Conservation (phyloP, 2,329 filamentous ascomycete species). For the Calonectria multiphialidica region DNA sequence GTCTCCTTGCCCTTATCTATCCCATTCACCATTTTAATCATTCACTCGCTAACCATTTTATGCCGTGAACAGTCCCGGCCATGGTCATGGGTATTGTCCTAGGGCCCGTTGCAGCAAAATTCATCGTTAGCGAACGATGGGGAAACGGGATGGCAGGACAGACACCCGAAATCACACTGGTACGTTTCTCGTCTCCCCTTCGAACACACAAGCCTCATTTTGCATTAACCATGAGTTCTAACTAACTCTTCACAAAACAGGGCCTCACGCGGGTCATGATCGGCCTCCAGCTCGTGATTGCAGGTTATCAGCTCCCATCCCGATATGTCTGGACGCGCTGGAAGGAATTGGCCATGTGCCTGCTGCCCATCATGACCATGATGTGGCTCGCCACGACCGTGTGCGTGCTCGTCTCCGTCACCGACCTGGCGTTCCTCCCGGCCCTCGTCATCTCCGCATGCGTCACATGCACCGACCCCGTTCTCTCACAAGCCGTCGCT, state of each 20-base stretch:
- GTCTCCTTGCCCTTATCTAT: constrained; percentile 32
- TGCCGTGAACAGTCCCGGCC: constrained; percentile 61
- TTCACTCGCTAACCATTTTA: background rate
- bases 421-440: constrained; percentile 64
- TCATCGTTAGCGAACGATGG: constrained; percentile 57
- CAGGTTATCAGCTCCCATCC: constrained; percentile 71
- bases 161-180: constrained; percentile 54
- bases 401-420: constrained; percentile 67
- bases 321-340: constrained; percentile 63
- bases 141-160: constrained; percentile 42
- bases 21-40: background rate
- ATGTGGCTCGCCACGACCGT: constrained; percentile 71
- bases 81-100: constrained; percentile 65
- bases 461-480: constrained; percentile 72
- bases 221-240: constrained; percentile 56
- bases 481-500: constrained; percentile 71
- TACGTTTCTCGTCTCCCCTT: constrained; percentile 59
- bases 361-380: constrained; percentile 71
- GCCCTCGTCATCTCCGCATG: constrained; percentile 70
- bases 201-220: constrained; percentile 63
- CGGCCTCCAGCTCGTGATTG: constrained; percentile 71
- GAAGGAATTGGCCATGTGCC: constrained; percentile 65
- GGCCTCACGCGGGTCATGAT: constrained; percentile 70
- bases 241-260: constrained; percentile 28
- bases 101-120: constrained; percentile 66